phyloP scores from a whole-genome alignment of 163 green algal species.

The Volvox carteri region DNA sequence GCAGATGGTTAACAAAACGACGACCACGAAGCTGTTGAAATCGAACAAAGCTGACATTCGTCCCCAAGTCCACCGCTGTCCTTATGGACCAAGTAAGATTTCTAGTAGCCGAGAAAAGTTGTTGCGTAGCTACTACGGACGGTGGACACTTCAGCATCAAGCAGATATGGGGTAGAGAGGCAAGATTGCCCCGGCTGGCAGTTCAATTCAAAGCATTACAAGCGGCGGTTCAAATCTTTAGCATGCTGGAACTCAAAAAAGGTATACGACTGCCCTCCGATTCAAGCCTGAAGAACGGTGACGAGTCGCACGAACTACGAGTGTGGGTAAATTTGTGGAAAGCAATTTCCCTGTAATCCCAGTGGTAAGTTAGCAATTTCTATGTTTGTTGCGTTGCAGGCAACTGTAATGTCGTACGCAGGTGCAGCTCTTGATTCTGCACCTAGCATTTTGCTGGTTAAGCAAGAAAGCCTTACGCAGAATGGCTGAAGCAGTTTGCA shows the following conservation, averaged over 20 bases:
- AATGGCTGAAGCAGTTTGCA: too few relatives aligned
- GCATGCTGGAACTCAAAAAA: background rate
- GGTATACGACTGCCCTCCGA: too few relatives aligned
- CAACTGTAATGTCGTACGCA: background rate
- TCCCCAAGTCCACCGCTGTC: background rate
- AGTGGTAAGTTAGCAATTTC: background rate
- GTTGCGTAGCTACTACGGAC: background rate
- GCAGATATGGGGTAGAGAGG: too few relatives aligned
- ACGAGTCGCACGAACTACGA: background rate
- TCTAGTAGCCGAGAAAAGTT: background rate
- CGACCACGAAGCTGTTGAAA: conserved; percentile 92
- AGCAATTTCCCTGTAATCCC: too few relatives aligned
- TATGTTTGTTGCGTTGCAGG: background rate
- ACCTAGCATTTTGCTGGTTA: too few relatives aligned
- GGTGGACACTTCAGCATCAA: background rate
- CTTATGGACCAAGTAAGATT: background rate
- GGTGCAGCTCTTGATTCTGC: background rate
- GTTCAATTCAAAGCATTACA: background rate
- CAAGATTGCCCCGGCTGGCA: too few relatives aligned
- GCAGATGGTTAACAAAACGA: conserved; percentile 94
- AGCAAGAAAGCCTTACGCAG: too few relatives aligned
- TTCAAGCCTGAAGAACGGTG: background rate
- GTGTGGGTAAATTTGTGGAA: background rate
- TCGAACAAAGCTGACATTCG: conserved; percentile 94
- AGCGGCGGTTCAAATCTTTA: background rate